phyloP scores from a whole-genome alignment of 2,329 filamentous ascomycete species.

The Didymella keratinophila region DNA sequence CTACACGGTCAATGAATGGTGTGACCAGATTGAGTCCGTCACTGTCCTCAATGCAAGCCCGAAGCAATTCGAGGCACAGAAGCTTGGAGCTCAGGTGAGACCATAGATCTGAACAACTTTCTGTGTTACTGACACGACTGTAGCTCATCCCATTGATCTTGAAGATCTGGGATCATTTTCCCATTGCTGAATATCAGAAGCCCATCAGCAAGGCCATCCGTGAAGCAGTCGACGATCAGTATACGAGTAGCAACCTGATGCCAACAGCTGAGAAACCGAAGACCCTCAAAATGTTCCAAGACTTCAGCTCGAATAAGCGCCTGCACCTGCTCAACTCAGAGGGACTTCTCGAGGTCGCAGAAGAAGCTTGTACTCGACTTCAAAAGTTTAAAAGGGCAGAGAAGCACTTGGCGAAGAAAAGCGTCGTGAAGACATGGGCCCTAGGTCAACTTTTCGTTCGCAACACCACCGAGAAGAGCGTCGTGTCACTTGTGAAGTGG shows the following conservation, averaged over 20 bases:
- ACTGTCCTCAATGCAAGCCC: not conserved
- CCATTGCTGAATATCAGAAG: not conserved
- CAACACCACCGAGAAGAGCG: slow-evolving; percentile 5
- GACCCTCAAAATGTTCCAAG: not conserved
- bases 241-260: slow-evolving; percentile 11
- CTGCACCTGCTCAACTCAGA: slow-evolving; percentile 22
- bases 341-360: slow-evolving; percentile 17
- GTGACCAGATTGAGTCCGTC: not conserved
- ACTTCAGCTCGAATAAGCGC: slow-evolving; percentile 1
- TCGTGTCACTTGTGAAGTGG: slow-evolving; percentile 32
- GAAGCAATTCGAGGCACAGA: not conserved
- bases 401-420: slow-evolving; percentile 3
- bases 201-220: not conserved
- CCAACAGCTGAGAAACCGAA: not conserved
- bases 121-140: not conserved
- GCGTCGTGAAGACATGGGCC: slow-evolving; percentile 24
- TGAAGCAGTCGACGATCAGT: not conserved
- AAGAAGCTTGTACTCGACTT: slow-evolving; percentile 10
- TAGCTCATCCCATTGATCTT: not conserved
- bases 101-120: too few species aligned
- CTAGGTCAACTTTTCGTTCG: slow-evolving; percentile 30
- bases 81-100: not conserved
- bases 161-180: not conserved
- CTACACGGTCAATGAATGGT: not conserved
- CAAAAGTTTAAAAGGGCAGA: slow-evolving; percentile 22